Percentiles rank a stretch among this genome's conserved stretches.
Evolutionary conservation across 257 asterid genomes (phyloP).

Genomic region (Ilex asprella): DNA sequence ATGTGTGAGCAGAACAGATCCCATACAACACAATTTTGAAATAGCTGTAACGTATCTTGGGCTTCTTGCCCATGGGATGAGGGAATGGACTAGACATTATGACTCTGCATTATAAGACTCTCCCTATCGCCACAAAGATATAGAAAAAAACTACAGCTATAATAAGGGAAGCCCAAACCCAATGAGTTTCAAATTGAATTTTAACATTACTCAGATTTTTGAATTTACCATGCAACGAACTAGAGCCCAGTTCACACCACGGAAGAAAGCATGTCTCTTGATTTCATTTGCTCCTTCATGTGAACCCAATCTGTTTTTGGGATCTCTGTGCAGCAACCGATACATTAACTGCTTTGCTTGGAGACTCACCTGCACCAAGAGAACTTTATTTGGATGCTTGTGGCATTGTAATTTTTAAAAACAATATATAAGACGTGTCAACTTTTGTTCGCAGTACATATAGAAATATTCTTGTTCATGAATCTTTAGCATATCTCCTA

Average conservation of each 20-base stretch:
- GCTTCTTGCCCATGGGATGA: too few relatives aligned
- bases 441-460: neutral
- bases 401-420: slow-evolving; percentile 1
- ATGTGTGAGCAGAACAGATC: too few relatives aligned
- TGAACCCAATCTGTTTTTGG: slow-evolving; percentile 85
- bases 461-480: neutral
- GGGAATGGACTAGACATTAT: too few relatives aligned
- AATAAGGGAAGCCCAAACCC: too few relatives aligned
- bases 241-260: slow-evolving; percentile 89
- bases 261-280: slow-evolving; percentile 82
- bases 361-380: slow-evolving; percentile 60
- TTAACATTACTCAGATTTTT: neutral
- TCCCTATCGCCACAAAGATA: too few relatives aligned
- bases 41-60: too few relatives aligned
- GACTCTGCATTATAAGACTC: too few relatives aligned
- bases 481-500: too few relatives aligned
- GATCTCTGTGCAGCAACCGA: slow-evolving; percentile 86
- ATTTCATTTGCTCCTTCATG: slow-evolving; percentile 90
- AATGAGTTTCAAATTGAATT: neutral
- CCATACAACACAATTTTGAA: too few relatives aligned
- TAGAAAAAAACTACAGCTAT: too few relatives aligned
- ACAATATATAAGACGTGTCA: neutral
- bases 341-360: slow-evolving; percentile 85
- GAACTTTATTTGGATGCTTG: slow-evolving; percentile 1
- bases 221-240: slow-evolving; percentile 80